Conservation (phyloP, 192 early-diverging fungal species). For the Umbelopsis isabellina region DNA sequence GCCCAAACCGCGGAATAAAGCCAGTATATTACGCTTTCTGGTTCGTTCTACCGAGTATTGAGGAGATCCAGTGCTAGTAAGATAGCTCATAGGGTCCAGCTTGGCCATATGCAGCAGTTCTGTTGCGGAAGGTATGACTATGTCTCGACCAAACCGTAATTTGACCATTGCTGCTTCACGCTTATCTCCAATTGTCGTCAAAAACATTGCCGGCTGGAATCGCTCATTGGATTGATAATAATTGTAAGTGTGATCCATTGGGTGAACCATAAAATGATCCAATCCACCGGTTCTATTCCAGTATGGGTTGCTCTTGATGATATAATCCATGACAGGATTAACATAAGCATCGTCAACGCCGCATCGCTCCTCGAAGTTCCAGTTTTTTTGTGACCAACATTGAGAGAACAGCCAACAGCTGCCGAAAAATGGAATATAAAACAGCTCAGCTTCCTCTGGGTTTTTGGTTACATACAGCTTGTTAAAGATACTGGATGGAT, state of each 20-base stretch:
- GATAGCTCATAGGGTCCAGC: slow-evolving; percentile 26
- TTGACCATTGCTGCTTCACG: slow-evolving; percentile 23
- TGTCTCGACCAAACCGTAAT: slow-evolving; percentile 40
- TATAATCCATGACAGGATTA: slow-evolving; percentile 47
- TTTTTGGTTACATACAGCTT: slow-evolving; percentile 53
- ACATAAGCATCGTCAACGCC: slow-evolving; percentile 47
- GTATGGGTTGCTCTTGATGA: slow-evolving; percentile 42
- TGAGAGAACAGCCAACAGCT: slow-evolving; percentile 45
- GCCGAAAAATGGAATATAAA: slow-evolving; percentile 53
- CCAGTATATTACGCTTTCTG: slow-evolving; percentile 33
- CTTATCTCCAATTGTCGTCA: slow-evolving; percentile 53
- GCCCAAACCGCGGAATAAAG: slow-evolving; percentile 43
- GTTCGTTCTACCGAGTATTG: not conserved
- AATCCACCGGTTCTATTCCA: slow-evolving; percentile 45
- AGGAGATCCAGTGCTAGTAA: slow-evolving; percentile 34
- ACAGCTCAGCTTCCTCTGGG: slow-evolving; percentile 48
- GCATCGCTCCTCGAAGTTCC: slow-evolving; percentile 41
- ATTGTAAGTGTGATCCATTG: slow-evolving; percentile 43
- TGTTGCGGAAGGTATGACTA: slow-evolving; percentile 49
- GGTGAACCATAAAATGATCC: slow-evolving; percentile 52
- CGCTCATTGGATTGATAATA: slow-evolving; percentile 41
- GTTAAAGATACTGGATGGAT: slow-evolving; percentile 32
- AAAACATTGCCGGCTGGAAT: slow-evolving; percentile 44
- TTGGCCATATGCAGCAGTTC: slow-evolving; percentile 36
- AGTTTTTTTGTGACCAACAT: slow-evolving; percentile 44